Evolutionary conservation across 2,329 filamentous ascomycete genomes (phyloP), one percentile per base, ranked within the genome.

Genomic region (Meredithiella fracta): DNA sequence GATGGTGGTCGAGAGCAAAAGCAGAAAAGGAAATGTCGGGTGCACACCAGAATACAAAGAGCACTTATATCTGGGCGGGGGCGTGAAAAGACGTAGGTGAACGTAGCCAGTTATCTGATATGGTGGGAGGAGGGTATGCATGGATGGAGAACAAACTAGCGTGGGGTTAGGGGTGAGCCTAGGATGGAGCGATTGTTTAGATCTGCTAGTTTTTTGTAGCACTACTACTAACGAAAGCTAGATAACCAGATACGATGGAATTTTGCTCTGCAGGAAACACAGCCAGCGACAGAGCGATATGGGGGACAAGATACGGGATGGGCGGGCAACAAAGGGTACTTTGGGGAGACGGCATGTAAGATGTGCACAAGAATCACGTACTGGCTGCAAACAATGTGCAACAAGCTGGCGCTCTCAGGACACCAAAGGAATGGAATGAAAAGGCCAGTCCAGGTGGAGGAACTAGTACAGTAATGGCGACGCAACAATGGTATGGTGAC

Each of bases 11-110:
- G 15, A 15, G 17, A 42, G 38, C 38, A 49, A 49, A 23, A 25
- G 22, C 20, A 49, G 22, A 49, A 49, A 47, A 6, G 44, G 9
- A 49, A 26, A 20, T 25, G 23, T n/a, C n/a, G 22, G 23, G 14
- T 2, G 3, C 3, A 17, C 15, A 25, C 20, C 11, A 25, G 22
- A 26, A 49, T 11, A 9, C 44, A 23, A 26, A 49, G 17, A 22
- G 44, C 20, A 23, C 44, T 49, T 49, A 49, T 49, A 49, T 49
- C 44, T 49, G 23, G 44, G 44, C 3, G 44, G 44, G 44, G 44
- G 22, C 11, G 11, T 23, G 23, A 26, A 11, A 14, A 14, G 9
- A 49, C 11, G 20, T 49, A 49, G 44, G 23, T 26, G 20, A 22
- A 25, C 22, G 44, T 49, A n/a, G 15, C n/a, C 2, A 44, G 11